phyloP scores from a whole-genome alignment of 805 yeast species.

The Candida ulmi region DNA sequence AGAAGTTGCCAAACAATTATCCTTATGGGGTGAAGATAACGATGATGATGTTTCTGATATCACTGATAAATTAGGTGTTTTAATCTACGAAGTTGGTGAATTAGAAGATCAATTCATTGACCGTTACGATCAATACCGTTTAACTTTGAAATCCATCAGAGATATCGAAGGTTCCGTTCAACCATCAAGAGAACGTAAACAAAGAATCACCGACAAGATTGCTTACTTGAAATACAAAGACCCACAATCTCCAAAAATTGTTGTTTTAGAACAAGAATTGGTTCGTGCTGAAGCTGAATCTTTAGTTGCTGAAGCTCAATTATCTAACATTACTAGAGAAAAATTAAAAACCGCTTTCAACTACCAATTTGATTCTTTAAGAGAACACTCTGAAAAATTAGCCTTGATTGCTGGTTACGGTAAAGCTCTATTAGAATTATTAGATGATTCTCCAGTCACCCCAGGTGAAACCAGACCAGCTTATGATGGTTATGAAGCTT shows the following conservation, averaged over 20 bases:
- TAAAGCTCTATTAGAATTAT: conserved; percentile 74
- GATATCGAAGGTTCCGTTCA: conserved; percentile 85
- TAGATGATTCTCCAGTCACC: conserved; percentile 81
- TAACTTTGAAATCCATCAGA: conserved; percentile 74
- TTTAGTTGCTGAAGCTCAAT: conserved; percentile 86
- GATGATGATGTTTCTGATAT: conserved; percentile 84
- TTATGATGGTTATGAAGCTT: conserved; percentile 84
- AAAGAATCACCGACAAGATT: conserved; percentile 78
- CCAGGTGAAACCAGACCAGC: conserved; percentile 93
- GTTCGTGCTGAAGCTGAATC: conserved; percentile 92
- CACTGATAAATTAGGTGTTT: conserved; percentile 81
- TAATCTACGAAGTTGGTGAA: conserved; percentile 79
- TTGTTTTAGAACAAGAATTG: conserved; percentile 79
- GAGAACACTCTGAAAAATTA: conserved; percentile 81
- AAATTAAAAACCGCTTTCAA: conserved; percentile 79
- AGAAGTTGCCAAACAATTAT: conserved; percentile 76
- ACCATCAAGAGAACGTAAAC: conserved; percentile 84
- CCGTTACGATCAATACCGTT: conserved; percentile 80
- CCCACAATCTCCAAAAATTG: conserved; percentile 75
- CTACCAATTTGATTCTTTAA: conserved; percentile 79
- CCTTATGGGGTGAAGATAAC: conserved; percentile 82
- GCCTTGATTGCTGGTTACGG: conserved; percentile 89
- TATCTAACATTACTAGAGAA: conserved; percentile 83
- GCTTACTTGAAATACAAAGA: conserved; percentile 81
- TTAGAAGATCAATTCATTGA: conserved; percentile 84